Conservation (phyloP, 352 stramenopile genomes). For the Phytophthora sp. region DNA sequence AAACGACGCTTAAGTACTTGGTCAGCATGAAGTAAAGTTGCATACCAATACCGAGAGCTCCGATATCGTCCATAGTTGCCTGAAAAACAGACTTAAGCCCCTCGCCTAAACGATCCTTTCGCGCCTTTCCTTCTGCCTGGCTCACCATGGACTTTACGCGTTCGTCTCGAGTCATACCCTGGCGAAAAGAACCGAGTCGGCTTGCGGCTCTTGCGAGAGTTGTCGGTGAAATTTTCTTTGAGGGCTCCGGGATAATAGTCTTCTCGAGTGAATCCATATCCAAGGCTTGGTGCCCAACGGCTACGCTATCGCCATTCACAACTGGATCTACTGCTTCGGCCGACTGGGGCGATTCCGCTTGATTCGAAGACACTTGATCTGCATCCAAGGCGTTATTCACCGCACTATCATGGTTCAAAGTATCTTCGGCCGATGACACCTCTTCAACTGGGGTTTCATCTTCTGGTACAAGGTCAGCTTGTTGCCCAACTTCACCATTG, state of each 20-base stretch:
- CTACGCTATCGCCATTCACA: neutral
- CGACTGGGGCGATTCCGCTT: constrained; percentile 1
- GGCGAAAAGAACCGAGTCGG: constrained; percentile 11
- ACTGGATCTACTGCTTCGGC: neutral
- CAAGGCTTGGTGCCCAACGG: constrained; percentile 10
- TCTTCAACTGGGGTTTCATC: constrained; percentile 1
- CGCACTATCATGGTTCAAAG: neutral
- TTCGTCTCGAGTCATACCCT: constrained; percentile 15
- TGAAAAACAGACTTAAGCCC: constrained; percentile 42
- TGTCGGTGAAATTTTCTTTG: neutral
- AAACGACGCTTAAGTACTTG: constrained; percentile 44
- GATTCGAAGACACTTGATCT: neutral
- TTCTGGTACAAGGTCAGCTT: neutral
- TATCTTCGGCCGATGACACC: neutral
- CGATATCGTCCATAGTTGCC: constrained; percentile 48
- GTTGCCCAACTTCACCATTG: too few species aligned
- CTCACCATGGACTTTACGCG: constrained; percentile 28
- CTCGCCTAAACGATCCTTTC: constrained; percentile 40
- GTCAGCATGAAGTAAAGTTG: constrained; percentile 70
- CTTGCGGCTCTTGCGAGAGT: constrained; percentile 1
- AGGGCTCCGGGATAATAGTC: neutral
- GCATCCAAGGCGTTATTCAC: neutral
- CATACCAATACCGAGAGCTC: constrained; percentile 57
- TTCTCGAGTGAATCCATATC: constrained; percentile 19
- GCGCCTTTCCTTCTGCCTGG: constrained; percentile 22